Evolutionary conservation across 2,329 filamentous ascomycete species (phyloP).

Genomic region (Basipetospora chlamydospora): DNA sequence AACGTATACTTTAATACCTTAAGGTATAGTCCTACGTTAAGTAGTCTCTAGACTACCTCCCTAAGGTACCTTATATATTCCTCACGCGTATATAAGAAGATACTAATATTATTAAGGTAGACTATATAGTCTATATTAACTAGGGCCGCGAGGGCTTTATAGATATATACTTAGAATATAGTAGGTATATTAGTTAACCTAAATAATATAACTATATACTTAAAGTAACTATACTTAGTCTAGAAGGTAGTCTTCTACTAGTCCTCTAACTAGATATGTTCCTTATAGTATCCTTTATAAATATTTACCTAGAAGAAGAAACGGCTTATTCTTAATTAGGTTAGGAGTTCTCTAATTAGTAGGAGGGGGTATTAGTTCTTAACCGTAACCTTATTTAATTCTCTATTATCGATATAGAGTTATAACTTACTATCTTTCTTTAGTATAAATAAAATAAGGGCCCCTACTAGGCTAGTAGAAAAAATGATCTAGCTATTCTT

Average conservation of each 20-base stretch:
- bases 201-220: conserved; percentile 20
- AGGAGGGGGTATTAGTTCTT: too few relatives aligned
- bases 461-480: conserved; percentile 8
- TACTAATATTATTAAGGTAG: background rate
- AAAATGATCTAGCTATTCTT: conserved; percentile 11
- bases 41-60: background rate
- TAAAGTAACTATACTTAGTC: conserved; percentile 16
- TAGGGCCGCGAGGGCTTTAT: conserved; percentile 8
- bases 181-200: conserved; percentile 11
- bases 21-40: background rate
- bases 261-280: conserved; percentile 17
- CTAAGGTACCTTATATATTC: background rate
- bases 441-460: too few relatives aligned
- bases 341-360: too few relatives aligned
- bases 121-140: conserved; percentile 9
- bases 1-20: background rate
- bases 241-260: conserved; percentile 20
- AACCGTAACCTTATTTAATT: conserved; percentile 15
- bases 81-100: background rate
- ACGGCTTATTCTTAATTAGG: conserved; percentile 2
- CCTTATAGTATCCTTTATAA: conserved; percentile 15
- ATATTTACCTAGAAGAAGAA: conserved; percentile 10
- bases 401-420: conserved; percentile 13
- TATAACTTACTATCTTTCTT: too few relatives aligned
- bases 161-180: conserved; percentile 11